phyloP scores from a whole-genome alignment of 202 grass and related monocot species.

The Musa balbisiana region DNA sequence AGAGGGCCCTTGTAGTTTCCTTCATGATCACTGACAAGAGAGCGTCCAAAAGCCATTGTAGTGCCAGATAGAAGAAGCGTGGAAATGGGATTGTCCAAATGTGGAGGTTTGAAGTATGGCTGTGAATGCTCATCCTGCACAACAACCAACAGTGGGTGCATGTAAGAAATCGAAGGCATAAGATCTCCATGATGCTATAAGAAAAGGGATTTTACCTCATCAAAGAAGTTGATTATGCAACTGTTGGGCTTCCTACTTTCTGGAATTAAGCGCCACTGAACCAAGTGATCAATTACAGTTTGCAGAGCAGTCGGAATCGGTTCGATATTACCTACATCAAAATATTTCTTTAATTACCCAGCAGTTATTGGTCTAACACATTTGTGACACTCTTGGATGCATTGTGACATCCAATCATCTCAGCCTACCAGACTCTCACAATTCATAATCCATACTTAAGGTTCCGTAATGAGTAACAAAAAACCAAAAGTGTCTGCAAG shows the following conservation, averaged over 20 bases:
- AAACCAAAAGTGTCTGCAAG: no score
- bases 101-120: slow-evolving; percentile 98
- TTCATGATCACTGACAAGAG: slow-evolving; percentile 76
- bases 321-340: slow-evolving; percentile 70
- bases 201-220: slow-evolving; percentile 40
- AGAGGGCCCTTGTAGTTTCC: slow-evolving; percentile 97
- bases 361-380: neutral
- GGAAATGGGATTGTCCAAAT: slow-evolving; percentile 92
- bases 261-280: slow-evolving; percentile 97
- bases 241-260: slow-evolving; percentile 92
- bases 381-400: no score
- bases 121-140: slow-evolving; percentile 89
- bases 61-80: slow-evolving; percentile 87
- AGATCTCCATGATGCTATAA: neutral
- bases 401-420: no score
- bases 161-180: no score
- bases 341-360: neutral
- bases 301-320: slow-evolving; percentile 71
- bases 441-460: no score
- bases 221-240: slow-evolving; percentile 98
- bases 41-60: slow-evolving; percentile 83
- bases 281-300: slow-evolving; percentile 87
- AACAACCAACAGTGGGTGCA: neutral
- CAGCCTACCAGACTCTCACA: no score
- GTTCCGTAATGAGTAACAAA: no score